phyloP scores from a whole-genome alignment of 1,284 basidiomycete species.

The Cryptococcus sp. region DNA sequence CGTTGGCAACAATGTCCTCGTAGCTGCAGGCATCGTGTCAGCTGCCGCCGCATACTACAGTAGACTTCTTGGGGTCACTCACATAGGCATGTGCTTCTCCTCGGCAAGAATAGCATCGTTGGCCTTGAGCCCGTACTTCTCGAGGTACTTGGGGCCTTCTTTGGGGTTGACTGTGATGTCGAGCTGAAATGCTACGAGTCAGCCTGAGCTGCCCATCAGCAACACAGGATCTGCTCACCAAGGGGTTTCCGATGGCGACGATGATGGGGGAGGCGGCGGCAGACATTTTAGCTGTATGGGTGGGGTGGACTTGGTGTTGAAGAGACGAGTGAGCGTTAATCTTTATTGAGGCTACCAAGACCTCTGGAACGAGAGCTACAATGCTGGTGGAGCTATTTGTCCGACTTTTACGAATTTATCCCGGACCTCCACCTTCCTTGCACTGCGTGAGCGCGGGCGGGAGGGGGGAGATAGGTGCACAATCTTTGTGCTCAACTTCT shows the following conservation, averaged over 20 bases:
- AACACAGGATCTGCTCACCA: constrained; percentile 47
- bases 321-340: neutral
- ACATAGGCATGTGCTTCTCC: constrained; percentile 82
- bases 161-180: constrained; percentile 72
- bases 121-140: constrained; percentile 87
- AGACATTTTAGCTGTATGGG: constrained; percentile 10
- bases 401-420: neutral
- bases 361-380: too few species aligned
- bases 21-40: constrained; percentile 62
- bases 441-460: too few species aligned
- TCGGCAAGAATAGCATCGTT: constrained; percentile 97
- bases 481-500: neutral
- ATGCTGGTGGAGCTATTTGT: neutral
- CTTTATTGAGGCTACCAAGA: too few species aligned
- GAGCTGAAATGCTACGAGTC: constrained; percentile 49
- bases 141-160: constrained; percentile 75
- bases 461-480: too few species aligned
- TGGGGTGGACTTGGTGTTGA: neutral
- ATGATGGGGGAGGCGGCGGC: constrained; percentile 48
- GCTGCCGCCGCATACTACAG: neutral
- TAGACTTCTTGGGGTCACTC: constrained; percentile 32
- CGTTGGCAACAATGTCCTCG: constrained; percentile 75
- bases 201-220: neutral
- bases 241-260: constrained; percentile 82
- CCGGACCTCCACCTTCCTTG: too few species aligned